Evolutionary conservation across 1,284 basidiomycete genomes (phyloP).

Genomic region (Sanguinoderma infundibulare): DNA sequence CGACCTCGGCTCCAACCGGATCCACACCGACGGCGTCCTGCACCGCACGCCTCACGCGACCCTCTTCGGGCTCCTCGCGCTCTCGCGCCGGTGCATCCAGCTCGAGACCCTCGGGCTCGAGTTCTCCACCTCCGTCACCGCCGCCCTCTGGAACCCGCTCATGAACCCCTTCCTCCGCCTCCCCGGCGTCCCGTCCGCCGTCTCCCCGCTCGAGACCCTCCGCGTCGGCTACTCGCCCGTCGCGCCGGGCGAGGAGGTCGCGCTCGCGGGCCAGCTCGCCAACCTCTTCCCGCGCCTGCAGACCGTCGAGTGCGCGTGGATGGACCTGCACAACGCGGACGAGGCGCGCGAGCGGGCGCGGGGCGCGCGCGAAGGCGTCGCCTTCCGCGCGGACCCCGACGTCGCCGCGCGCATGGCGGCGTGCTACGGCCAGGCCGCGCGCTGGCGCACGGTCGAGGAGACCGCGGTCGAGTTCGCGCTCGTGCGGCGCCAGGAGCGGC

Average conservation of each 20-base stretch:
- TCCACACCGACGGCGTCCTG: not conserved
- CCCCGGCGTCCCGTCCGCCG: not conserved
- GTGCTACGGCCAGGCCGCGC: not conserved
- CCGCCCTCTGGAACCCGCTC: not conserved
- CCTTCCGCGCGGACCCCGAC: not conserved
- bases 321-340: not conserved
- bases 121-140: slow-evolving; percentile 9
- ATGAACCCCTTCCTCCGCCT: not conserved
- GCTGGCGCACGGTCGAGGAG: not conserved
- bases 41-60: slow-evolving; percentile 2
- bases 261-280: slow-evolving; percentile 1
- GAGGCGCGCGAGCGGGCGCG: not conserved
- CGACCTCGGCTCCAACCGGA: slow-evolving; percentile 4
- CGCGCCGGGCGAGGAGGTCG: not conserved
- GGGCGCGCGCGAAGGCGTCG: not conserved
- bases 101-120: slow-evolving; percentile 8
- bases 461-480: not conserved
- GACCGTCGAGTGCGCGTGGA: not conserved
- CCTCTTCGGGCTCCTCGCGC: slow-evolving; percentile 8
- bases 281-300: slow-evolving; percentile 5
- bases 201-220: not conserved
- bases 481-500: not conserved
- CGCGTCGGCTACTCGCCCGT: slow-evolving; percentile 1
- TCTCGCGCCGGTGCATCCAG: slow-evolving; percentile 6
- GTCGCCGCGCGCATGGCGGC: not conserved